Evolutionary conservation across 768 basidiomycete genomes (phyloP).

Genomic region (Pleurotus platypus): DNA sequence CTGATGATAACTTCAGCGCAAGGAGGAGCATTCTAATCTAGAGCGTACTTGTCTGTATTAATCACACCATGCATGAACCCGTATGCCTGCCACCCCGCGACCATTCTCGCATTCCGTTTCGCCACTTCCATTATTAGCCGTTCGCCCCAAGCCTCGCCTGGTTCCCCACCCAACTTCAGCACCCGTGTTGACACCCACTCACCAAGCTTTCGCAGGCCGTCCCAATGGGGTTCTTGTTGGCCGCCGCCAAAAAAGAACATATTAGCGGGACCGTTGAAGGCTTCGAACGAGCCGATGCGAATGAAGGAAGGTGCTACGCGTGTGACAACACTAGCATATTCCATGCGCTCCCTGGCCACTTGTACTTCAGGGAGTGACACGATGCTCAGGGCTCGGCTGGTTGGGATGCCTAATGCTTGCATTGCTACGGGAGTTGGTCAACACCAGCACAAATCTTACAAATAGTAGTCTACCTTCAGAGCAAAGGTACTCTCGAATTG

Average conservation of each 20-base stretch:
- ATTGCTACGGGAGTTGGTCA: conserved; percentile 28
- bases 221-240: conserved; percentile 70
- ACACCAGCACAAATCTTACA: background rate
- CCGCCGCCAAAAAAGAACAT: conserved; percentile 74
- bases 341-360: conserved; percentile 73
- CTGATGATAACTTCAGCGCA: too few species aligned
- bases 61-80: conserved; percentile 97
- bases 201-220: conserved; percentile 69
- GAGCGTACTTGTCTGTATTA: conserved; percentile 89
- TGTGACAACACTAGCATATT: conserved; percentile 70
- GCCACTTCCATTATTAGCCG: conserved; percentile 75
- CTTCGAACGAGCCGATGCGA: conserved; percentile 89
- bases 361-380: conserved; percentile 68
- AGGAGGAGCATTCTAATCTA: background rate
- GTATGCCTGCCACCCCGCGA: conserved; percentile 93
- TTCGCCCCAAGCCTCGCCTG: conserved; percentile 64
- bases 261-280: conserved; percentile 66
- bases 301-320: conserved; percentile 89
- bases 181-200: conserved; percentile 72
- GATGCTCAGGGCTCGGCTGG: conserved; percentile 82
- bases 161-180: conserved; percentile 42
- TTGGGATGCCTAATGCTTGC: conserved; percentile 80
- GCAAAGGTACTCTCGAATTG: conserved; percentile 89
- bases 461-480: conserved; percentile 65
- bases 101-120: conserved; percentile 85